phyloP scores from a whole-genome alignment of 257 asterid species.

The Salvia hispanica region DNA sequence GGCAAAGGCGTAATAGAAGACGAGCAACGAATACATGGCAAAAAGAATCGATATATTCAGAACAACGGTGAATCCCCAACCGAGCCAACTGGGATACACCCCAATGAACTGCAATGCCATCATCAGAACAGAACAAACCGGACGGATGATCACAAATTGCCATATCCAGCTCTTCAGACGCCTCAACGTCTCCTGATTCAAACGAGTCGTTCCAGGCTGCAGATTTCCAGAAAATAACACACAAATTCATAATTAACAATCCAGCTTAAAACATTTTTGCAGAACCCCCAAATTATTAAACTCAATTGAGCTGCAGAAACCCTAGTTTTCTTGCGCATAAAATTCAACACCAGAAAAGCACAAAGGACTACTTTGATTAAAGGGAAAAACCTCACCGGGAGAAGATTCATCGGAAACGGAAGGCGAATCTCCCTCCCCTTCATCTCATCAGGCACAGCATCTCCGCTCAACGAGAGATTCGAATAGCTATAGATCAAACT shows the following conservation, averaged over 20 bases:
- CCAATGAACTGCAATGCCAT: conserved; percentile 62
- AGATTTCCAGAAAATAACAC: conserved; percentile 31
- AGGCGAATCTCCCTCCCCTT: conserved; percentile 93
- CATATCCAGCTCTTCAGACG: conserved; percentile 81
- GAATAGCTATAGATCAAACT: conserved; percentile 73
- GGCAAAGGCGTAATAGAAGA: conserved; percentile 81
- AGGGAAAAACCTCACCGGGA: conserved; percentile 56
- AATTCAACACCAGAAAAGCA: conserved; percentile 6
- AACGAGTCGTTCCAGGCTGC: conserved; percentile 71
- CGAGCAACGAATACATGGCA: conserved; percentile 85
- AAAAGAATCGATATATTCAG: conserved; percentile 69
- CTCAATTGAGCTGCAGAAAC: neutral
- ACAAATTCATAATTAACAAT: conserved; percentile 19
- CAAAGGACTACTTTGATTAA: conserved; percentile 13
- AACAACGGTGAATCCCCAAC: conserved; percentile 72
- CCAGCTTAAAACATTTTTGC: conserved; percentile 19
- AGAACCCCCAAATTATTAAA: neutral
- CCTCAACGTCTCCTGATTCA: conserved; percentile 65
- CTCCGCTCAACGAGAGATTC: conserved; percentile 67
- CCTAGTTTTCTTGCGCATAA: neutral
- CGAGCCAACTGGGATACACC: conserved; percentile 80
- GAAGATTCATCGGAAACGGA: conserved; percentile 86
- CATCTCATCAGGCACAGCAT: conserved; percentile 79
- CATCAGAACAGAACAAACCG: conserved; percentile 77
- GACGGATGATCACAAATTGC: conserved; percentile 91